These are phyloP conservation scores for Blepharisma undulans DNA, from an alignment of 169 alveolate genomes.

Conservation along the genomic window DNA sequence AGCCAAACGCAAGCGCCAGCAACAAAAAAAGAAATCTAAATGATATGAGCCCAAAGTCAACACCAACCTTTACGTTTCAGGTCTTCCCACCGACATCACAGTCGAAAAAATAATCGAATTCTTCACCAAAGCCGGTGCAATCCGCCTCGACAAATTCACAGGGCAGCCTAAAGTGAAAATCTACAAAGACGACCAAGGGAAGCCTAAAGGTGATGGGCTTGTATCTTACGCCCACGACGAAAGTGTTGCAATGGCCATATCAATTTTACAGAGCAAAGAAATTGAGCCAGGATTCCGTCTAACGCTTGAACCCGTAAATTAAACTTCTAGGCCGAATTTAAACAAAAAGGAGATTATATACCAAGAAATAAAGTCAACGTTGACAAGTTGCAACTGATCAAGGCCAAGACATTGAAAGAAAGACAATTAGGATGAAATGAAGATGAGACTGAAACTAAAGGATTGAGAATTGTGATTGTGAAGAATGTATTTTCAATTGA, in stretches of 20 bases:
- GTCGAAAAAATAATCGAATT: constrained; percentile 64
- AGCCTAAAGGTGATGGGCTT: constrained; percentile 84
- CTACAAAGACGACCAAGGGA: constrained; percentile 64
- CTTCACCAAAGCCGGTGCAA: constrained; percentile 81
- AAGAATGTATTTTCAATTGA: constrained; percentile 61
- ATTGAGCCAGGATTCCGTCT: constrained; percentile 73
- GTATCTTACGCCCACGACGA: constrained; percentile 78
- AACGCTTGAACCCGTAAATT: constrained; percentile 64
- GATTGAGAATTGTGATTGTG: constrained; percentile 71
- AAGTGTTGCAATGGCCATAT: constrained; percentile 77
- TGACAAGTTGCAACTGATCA: constrained; percentile 59
- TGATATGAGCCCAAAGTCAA: constrained; percentile 48
- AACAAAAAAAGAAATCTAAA: constrained; percentile 23
- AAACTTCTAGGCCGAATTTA: constrained; percentile 57
- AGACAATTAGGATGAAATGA: constrained; percentile 71
- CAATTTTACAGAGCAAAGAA: constrained; percentile 75
- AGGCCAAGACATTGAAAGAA: constrained; percentile 57
- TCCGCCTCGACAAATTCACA: constrained; percentile 80
- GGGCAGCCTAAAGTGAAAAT: constrained; percentile 70
- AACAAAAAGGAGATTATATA: constrained; percentile 68
- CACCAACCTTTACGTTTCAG: constrained; percentile 79
- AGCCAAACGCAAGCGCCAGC: constrained; percentile 12
- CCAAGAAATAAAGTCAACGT: constrained; percentile 54
- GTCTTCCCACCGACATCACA: constrained; percentile 80
- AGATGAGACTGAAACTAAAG: constrained; percentile 60